Evolutionary conservation across 257 asterid species (phyloP).

Genomic region (Plantago elongata): DNA sequence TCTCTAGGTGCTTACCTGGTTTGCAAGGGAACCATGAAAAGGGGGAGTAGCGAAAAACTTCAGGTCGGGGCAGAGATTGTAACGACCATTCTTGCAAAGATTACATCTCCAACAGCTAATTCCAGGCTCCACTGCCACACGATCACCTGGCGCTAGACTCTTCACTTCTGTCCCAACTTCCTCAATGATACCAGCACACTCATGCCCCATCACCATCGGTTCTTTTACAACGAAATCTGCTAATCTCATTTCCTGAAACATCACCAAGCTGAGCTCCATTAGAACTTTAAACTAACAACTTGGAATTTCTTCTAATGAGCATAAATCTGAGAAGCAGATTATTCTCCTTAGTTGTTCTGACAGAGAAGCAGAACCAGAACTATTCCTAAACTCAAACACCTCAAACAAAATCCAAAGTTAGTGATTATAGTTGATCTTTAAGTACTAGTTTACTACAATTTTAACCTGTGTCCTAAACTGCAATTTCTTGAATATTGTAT

Average conservation of each 20-base stretch:
- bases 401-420: no score
- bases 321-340: no score
- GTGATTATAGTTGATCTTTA: no score
- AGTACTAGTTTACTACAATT: no score
- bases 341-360: no score
- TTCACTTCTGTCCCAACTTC: constrained; percentile 71
- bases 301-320: no score
- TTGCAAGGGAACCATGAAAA: constrained; percentile 87
- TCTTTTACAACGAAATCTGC: constrained; percentile 80
- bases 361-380: no score
- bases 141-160: constrained; percentile 63
- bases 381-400: no score
- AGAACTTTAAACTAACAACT: no score
- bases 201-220: constrained; percentile 97
- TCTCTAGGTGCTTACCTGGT: constrained; percentile 42
- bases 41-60: constrained; percentile 94
- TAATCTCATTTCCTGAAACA: constrained; percentile 55
- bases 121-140: constrained; percentile 93
- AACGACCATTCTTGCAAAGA: constrained; percentile 77
- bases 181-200: constrained; percentile 85
- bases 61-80: constrained; percentile 90
- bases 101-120: constrained; percentile 71
- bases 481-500: no score
- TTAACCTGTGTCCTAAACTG: no score
- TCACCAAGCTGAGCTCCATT: no score